These are phyloP conservation scores for Wallacemonas sp. DNA, from an alignment of 208 protist genomes.

Conservation along the genomic window DNA sequence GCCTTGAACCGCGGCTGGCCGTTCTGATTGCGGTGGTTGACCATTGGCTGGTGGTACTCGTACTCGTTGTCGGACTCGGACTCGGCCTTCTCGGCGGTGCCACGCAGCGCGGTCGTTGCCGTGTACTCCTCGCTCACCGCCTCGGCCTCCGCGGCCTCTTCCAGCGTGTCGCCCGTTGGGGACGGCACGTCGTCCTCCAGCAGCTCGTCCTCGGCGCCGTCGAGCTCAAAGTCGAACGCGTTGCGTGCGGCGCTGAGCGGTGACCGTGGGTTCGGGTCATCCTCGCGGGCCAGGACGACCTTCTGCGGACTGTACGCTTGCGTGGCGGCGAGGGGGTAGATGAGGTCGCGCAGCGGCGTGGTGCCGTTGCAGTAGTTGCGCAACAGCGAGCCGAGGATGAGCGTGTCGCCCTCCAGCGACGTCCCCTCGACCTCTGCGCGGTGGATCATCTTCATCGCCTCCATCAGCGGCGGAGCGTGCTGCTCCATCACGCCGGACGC, in stretches of 20 bases:
- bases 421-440: constrained; percentile 86
- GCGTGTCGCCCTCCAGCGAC: constrained; percentile 61
- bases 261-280: background rate
- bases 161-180: background rate
- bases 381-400: constrained; percentile 63
- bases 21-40: constrained; percentile 10
- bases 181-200: constrained; percentile 30
- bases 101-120: too few species aligned
- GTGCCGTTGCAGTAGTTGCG: constrained; percentile 67
- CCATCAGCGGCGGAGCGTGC: constrained; percentile 41
- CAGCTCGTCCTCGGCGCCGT: constrained; percentile 26
- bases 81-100: too few species aligned
- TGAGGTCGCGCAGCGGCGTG: constrained; percentile 42
- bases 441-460: constrained; percentile 76
- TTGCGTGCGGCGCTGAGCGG: constrained; percentile 16
- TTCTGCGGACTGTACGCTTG: constrained; percentile 41
- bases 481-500: constrained; percentile 18
- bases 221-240: constrained; percentile 39
- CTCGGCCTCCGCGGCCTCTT: constrained; percentile 7
- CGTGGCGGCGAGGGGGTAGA: constrained; percentile 48
- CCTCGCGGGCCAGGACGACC: constrained; percentile 19
- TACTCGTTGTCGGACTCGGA: constrained; percentile 3
- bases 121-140: background rate
- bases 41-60: constrained; percentile 14
- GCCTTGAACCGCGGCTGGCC: constrained; percentile 24